phyloP scores from a whole-genome alignment of 2,329 filamentous ascomycete species.

The Apiospora arundinis region DNA sequence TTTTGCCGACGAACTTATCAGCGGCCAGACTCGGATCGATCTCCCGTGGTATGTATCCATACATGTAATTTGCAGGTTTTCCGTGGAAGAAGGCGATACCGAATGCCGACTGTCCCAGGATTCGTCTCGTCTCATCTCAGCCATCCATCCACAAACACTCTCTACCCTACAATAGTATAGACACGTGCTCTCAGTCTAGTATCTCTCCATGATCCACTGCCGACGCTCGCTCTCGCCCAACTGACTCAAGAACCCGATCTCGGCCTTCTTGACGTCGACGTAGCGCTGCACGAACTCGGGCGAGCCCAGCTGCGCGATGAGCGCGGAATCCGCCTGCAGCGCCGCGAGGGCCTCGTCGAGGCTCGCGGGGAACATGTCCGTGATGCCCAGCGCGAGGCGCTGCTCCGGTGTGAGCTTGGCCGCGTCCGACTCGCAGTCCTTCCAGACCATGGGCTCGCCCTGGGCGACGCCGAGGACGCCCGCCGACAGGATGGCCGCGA shows the following conservation, averaged over 20 bases:
- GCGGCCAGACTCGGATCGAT: background rate
- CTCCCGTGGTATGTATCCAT: background rate
- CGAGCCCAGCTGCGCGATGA: slow-evolving; percentile 54
- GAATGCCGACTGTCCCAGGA: background rate
- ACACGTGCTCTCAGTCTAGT: slow-evolving; percentile 46
- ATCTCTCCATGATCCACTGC: slow-evolving; percentile 70
- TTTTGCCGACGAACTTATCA: too few relatives aligned
- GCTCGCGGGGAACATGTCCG: slow-evolving; percentile 57
- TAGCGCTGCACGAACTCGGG: slow-evolving; percentile 61
- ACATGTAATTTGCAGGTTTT: too few relatives aligned
- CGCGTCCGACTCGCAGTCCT: slow-evolving; percentile 63
- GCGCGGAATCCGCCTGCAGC: slow-evolving; percentile 53
- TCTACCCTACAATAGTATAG: too few relatives aligned
- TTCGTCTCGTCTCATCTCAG: background rate
- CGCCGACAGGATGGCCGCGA: slow-evolving; percentile 65
- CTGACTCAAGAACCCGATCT: slow-evolving; percentile 55
- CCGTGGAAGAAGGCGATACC: background rate
- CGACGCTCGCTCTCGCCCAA: slow-evolving; percentile 57
- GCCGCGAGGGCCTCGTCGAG: slow-evolving; percentile 61
- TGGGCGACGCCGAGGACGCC: slow-evolving; percentile 62
- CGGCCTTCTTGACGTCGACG: slow-evolving; percentile 62
- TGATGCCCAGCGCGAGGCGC: slow-evolving; percentile 59
- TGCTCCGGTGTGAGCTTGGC: slow-evolving; percentile 53
- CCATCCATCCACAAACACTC: too few relatives aligned
- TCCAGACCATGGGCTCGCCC: slow-evolving; percentile 50